Base-by-base conservation (phyloP, 805 yeast species). In the Suhomyces sp. region DNA sequence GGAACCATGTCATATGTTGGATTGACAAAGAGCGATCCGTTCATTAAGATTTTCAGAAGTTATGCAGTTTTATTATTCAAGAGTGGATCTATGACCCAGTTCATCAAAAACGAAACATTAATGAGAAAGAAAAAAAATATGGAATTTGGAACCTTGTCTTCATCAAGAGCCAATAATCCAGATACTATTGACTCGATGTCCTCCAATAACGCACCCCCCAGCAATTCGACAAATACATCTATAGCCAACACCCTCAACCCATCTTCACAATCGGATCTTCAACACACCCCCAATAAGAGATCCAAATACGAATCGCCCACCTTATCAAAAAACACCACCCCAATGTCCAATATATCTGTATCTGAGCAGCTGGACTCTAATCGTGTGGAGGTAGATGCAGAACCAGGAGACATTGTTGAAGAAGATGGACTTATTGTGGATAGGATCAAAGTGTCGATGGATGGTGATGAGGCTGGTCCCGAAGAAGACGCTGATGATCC, bases 1-100 rank as follows among this genome's bases (percentile, higher is more conserved):
- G 74, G 74, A 2, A 51, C 56, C 6, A 33, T 67, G 14, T 61
- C 72, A 1, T 67, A 63, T 30, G 53, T 63, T 17, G 72, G 71
- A 4, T 42, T 66, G 20, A 59, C 68, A 4, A 68, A 66, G 40
- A 50, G 61, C 29, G 74, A 68, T 39, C 63, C 66, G 3, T 68
- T 59, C 37, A 56, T 63, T 27, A 61, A 58, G 31, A 51, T 64
- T 25, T 48, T 66, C 19, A 49, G 74, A 16, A 57, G 56, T 18
- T 68, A 55, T 44, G 60, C 64, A 7, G 48, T 63, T 11, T 44
- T 52, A 19, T 47, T 66, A 5, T 54, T 68, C 33, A 44, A 49
- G 33, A 46, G 58, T 3, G 72, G 70, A 13, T 62, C 56, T 33
- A 56, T 66, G 38, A 39, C 62, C 1, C 54, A 53, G 36, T 65